Base-by-base conservation (phyloP, 176 grass and related monocot genomes). In the Triticum urartu region DNA sequence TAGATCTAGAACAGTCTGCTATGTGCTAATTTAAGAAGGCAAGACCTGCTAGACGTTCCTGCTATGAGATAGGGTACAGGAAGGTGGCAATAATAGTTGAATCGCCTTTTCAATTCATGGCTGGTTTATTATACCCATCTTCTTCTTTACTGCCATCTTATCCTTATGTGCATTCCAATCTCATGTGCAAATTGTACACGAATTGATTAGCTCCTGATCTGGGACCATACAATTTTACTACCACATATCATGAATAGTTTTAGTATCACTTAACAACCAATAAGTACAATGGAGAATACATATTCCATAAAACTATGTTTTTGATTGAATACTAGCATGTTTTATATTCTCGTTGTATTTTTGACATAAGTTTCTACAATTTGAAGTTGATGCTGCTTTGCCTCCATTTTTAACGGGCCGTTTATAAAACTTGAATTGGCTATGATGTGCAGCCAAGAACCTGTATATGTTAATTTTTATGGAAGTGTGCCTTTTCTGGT, bases 181-280 rank as follows among this genome's bases (percentile, higher is more conserved):
- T 74, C 78, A 18, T 84, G 58, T 11, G 5, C 75, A 87, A 21
- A 80, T 62, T 68, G 45, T 74, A 84, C 47, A 68, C 15, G 21
- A 74, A 59, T 83, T 86, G 65, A 83, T 63, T 90, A 78, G 36
- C 72, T 78, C 83, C 32, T 83, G 43, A 79, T 68, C 34, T 68
- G 60, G 43, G 67, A 73, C 36, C 34, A 84, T 80, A 32, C 66
- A 73, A n/a, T 34, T 87, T 83, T 83, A 79, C 9, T 56, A 24
- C 59, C 22, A 66, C 30, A 35, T 26, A 63, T 22, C 43, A 56
- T 32, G 6, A 36, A 89, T 34, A 70, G 7, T 18, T 28, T 66
- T 33, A 66, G 82, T 66, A 58, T 60, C 11, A 75, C 61, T 32
- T 79, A 67, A 25, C 22, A 72, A 25, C 64, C 68, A 66, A 74